Conservation (phyloP, 345 rosid species). For the Hibiscus trionum region DNA sequence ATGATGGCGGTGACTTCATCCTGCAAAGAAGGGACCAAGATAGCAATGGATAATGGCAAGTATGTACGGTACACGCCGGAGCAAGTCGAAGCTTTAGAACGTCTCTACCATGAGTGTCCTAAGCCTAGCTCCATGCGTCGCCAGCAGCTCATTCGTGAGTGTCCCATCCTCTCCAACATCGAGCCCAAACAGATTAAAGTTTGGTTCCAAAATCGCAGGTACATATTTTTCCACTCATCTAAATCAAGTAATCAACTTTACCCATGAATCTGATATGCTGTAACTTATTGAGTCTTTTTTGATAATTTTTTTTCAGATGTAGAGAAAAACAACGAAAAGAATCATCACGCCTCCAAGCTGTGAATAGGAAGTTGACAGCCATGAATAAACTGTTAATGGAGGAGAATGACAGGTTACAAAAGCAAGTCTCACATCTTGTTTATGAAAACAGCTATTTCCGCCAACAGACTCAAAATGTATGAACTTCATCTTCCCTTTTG, state of each 20-base stretch:
- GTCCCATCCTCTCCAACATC: constrained; percentile 68
- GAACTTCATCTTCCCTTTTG: background rate
- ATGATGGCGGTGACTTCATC: constrained; percentile 59
- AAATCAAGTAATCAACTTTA: background rate
- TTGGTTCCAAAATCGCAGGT: constrained; percentile 84
- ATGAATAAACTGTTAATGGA: constrained; percentile 85
- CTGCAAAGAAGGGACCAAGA: constrained; percentile 46
- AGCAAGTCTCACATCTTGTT: constrained; percentile 72
- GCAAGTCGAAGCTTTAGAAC: constrained; percentile 73
- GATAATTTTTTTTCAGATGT: constrained; percentile 33
- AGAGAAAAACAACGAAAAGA: constrained; percentile 77
- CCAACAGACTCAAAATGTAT: constrained; percentile 57
- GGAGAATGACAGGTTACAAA: constrained; percentile 77
- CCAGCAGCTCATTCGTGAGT: constrained; percentile 42
- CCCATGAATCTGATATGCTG: background rate
- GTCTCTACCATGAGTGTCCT: constrained; percentile 65
- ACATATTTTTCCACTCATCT: background rate
- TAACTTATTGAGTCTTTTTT: background rate
- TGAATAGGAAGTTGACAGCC: constrained; percentile 70
- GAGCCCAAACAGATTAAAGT: constrained; percentile 88
- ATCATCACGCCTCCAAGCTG: constrained; percentile 66
- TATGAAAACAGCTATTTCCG: constrained; percentile 73
- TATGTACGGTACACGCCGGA: constrained; percentile 79
- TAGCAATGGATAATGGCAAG: constrained; percentile 58
- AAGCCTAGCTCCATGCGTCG: constrained; percentile 48